phyloP scores from a whole-genome alignment of 2,329 filamentous ascomycete genomes.

The Colletotrichum costaricense region DNA sequence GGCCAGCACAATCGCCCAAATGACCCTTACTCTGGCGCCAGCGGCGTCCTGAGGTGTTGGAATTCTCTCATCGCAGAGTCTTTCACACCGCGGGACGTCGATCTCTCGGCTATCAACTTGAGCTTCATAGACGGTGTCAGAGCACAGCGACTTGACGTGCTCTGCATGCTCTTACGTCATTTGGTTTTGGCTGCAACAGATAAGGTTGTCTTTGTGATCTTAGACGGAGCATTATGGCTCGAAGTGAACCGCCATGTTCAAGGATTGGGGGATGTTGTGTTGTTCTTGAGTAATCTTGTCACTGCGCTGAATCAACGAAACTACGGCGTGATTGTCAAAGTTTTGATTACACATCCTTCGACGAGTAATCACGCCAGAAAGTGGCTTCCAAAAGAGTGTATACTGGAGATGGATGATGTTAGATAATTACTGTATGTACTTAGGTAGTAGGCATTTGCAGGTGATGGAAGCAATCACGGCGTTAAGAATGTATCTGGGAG shows the following conservation, averaged over 20 bases:
- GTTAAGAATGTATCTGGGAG: too few species aligned
- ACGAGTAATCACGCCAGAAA: not conserved
- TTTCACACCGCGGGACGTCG: not conserved
- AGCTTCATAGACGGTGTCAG: slow-evolving; percentile 10
- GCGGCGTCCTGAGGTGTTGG: not conserved
- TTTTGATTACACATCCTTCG: not conserved
- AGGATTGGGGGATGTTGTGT: not conserved
- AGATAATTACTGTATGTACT: not conserved
- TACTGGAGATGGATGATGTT: slow-evolving; percentile 20
- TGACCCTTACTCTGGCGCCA: not conserved
- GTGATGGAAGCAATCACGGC: too few species aligned
- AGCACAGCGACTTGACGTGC: not conserved
- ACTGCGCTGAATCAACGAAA: not conserved
- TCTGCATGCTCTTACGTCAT: not conserved
- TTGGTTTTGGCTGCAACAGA: not conserved
- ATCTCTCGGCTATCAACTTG: slow-evolving; percentile 10
- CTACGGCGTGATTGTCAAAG: slow-evolving; percentile 6
- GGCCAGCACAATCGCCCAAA: not conserved
- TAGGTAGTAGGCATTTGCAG: too few species aligned
- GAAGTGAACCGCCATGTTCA: not conserved
- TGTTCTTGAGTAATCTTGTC: not conserved
- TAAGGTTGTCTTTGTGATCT: not conserved
- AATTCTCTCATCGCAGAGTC: not conserved
- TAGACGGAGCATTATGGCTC: slow-evolving; percentile 8
- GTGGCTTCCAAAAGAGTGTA: not conserved